Evolutionary conservation across 2,329 filamentous ascomycete species (phyloP), one percentile per base, ranked within the genome.

Genomic region (Talaromyces rugulosus): DNA sequence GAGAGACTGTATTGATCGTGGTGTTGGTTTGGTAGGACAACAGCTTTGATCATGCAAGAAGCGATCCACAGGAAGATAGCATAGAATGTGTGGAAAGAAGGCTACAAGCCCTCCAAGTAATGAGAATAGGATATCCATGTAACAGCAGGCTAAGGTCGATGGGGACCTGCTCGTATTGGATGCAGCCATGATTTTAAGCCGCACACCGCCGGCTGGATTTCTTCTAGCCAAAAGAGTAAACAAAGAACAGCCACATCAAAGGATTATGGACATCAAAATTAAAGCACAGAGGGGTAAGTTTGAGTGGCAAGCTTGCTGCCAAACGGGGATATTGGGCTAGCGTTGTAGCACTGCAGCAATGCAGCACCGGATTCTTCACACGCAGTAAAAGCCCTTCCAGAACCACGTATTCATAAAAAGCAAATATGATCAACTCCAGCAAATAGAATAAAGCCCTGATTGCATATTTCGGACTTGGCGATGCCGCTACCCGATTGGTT

Each of bases 131-230:
- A 36, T 18, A 53, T 56, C 40, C 56, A 59, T 52, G 56, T 59
- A 14, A 6, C 44, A 28, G 44, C 44, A 51, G 44, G 44, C 44
- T 51, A 18, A 51, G 44, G 27, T n/a, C 18, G 36, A 61, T 55
- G 56, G 60, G 56, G 23, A 62, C 56, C 56, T 62, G 60, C 60
- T 62, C 60, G 54, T 31, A 52, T 52, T 62, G 58, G 56, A 33
- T 59, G 56, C 31, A 42, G 44, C 30, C 36, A 27, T 23, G 42
- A 3, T 14, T n/a, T 58, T 30, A 51, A 50, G 28, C 36, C 36
- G 31, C 56, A 62, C 56, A 62, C 60, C 51, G 60, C 60, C 42
- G 28, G 42, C 11, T 51, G 56, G 42, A 12, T 44, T 42, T n/a
- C 54, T 27, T 23, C 12, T 5, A 51, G 18, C 8, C 16, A n/a